Evolutionary conservation across 495 filamentous ascomycete species (phyloP).

Genomic region (Staphylotrichum tortipilum): DNA sequence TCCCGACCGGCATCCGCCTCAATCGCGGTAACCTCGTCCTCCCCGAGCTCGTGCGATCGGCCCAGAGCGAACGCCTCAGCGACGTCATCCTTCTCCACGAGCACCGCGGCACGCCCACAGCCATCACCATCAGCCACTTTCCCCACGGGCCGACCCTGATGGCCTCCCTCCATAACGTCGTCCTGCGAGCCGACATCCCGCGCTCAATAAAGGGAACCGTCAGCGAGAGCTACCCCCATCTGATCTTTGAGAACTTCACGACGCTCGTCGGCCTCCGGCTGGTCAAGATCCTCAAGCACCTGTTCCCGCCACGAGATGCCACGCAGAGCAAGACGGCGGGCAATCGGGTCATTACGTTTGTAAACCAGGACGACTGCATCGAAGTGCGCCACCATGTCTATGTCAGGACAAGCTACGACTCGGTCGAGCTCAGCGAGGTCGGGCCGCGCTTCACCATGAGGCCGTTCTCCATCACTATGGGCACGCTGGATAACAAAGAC

Average conservation of each 20-base stretch:
- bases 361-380: slow-evolving; percentile 89
- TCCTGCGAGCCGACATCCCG: slow-evolving; percentile 88
- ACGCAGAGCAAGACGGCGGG: slow-evolving; percentile 63
- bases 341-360: slow-evolving; percentile 85
- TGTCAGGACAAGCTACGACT: slow-evolving; percentile 68
- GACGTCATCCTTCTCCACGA: slow-evolving; percentile 89
- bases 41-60: slow-evolving; percentile 72
- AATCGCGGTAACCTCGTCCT: slow-evolving; percentile 89
- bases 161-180: slow-evolving; percentile 90
- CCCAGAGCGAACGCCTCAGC: slow-evolving; percentile 64
- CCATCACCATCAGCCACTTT: slow-evolving; percentile 86
- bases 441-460: slow-evolving; percentile 95
- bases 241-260: slow-evolving; percentile 92
- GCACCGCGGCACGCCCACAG: slow-evolving; percentile 87
- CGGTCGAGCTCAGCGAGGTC: slow-evolving; percentile 89
- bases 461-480: slow-evolving; percentile 85
- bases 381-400: slow-evolving; percentile 52
- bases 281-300: slow-evolving; percentile 84
- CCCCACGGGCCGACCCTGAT: slow-evolving; percentile 89
- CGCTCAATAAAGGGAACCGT: slow-evolving; percentile 82
- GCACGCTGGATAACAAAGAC: slow-evolving; percentile 90
- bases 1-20: slow-evolving; percentile 82
- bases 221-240: slow-evolving; percentile 84
- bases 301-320: slow-evolving; percentile 84
- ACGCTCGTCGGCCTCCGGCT: slow-evolving; percentile 74